Conservation (phyloP, 305 asterid species). For the Nicotiana rustica region DNA sequence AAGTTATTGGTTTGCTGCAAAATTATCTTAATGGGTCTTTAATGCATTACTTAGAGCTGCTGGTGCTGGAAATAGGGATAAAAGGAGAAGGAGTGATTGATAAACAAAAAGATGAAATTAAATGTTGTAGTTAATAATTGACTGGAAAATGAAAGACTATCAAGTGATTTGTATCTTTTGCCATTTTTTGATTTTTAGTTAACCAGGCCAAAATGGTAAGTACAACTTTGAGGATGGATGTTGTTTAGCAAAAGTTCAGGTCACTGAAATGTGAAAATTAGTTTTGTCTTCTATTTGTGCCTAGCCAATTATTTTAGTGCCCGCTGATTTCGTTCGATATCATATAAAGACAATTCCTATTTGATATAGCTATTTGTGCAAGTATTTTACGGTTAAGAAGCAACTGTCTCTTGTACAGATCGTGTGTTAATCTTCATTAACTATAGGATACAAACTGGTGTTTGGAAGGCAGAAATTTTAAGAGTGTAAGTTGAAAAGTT, state of each 20-base stretch:
- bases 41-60: not conserved
- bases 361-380: too few species aligned
- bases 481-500: constrained; percentile 9
- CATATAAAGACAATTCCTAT: too few species aligned
- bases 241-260: not conserved
- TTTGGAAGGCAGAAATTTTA: not conserved
- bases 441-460: not conserved
- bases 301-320: not conserved
- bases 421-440: too few species aligned
- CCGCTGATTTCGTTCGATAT: too few species aligned
- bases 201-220: not conserved
- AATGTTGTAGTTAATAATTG: not conserved
- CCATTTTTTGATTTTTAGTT: not conserved
- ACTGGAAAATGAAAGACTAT: not conserved
- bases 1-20: not conserved
- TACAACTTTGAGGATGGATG: not conserved
- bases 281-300: not conserved
- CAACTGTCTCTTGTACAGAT: too few species aligned
- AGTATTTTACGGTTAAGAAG: too few species aligned
- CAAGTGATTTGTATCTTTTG: too few species aligned
- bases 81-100: not conserved
- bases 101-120: not conserved
- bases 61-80: not conserved
- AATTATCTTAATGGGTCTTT: not conserved
- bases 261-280: not conserved